Evolutionary conservation across 495 filamentous ascomycete genomes (phyloP), one percentile per base, ranked within the genome.

Genomic region (Penicillium cataractarum): DNA sequence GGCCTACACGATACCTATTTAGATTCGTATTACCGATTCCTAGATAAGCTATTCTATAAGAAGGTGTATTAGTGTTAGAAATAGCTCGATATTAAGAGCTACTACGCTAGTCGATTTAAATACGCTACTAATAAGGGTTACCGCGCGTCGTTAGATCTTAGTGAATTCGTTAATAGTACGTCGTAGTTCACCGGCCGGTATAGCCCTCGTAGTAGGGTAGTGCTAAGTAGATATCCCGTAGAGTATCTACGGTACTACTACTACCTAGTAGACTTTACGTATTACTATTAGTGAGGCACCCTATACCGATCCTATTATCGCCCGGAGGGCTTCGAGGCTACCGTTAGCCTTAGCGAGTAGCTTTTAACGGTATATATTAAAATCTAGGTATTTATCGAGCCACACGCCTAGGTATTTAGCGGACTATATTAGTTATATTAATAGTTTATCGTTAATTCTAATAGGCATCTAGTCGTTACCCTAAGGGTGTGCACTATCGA

Each of bases 161-260:
- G 17, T n/a, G 13, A 72, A 60, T 12, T 44, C 51, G 33, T 37
- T 37, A 5, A 35, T 10, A 2, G 4, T 48, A 24, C 44, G 44
- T 12, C 26, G 24, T 13, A 26, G 24, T 21, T 48, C 44, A 19
- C 4, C 24, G 1, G 2, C 19, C 0, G 44, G 44, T 5, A 48
- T 9, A 24, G 44, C 9, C 26, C 22, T 24, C 9, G 44, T 21
- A 12, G 12, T 13, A 22, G 44, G 44, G n/a, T 50, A 37, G 19
- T 54, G 64, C 62, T 53, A 69, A 2, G 52, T 64, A 1, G 65
- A 48, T 4, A 63, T 27, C 0, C 65, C 60, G 17, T 62, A 72
- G 0, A 72, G 55, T 27, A 72, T 56, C 40, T 69, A 63, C 0
- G 65, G 65, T 8, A 72, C 48, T 0, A 72, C 58, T 17, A 72